Conservation (phyloP, 2,329 filamentous ascomycete species). For the Aureobasidium sp. region DNA sequence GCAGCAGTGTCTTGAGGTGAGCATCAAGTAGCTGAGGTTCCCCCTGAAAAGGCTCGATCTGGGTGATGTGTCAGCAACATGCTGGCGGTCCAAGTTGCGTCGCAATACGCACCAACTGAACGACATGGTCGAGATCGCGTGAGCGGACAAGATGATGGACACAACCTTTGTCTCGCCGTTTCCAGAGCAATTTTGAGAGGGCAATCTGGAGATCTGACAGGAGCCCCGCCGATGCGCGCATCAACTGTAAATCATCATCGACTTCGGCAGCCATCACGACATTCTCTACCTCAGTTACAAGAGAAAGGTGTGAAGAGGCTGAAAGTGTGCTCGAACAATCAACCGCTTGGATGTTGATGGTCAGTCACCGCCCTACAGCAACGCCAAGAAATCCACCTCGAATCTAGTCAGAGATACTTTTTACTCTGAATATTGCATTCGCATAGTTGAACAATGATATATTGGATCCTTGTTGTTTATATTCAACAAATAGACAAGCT, state of each 20-base stretch:
- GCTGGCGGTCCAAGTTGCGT: neutral
- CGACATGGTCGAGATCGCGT: slow-evolving; percentile 35
- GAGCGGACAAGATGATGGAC: slow-evolving; percentile 34
- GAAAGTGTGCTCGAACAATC: neutral
- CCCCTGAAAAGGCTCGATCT: slow-evolving; percentile 87
- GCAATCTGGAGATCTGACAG: slow-evolving; percentile 32
- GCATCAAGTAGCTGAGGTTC: slow-evolving; percentile 88
- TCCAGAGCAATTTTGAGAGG: slow-evolving; percentile 38
- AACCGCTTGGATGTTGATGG: neutral
- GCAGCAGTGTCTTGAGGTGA: slow-evolving; percentile 68
- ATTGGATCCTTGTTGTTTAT: neutral
- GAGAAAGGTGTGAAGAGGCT: too few relatives aligned
- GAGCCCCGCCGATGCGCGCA: slow-evolving; percentile 35
- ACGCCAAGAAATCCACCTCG: neutral
- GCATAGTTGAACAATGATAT: too few relatives aligned
- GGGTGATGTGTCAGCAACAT: neutral
- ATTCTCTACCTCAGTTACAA: neutral
- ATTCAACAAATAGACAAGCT: neutral
- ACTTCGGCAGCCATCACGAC: neutral
- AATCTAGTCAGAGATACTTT: neutral
- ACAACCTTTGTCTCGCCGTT: slow-evolving; percentile 22
- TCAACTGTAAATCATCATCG: slow-evolving; percentile 40
- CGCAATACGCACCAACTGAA: slow-evolving; percentile 26
- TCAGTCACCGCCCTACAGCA: neutral
- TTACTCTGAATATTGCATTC: neutral